Conservation (phyloP, 2,329 filamentous ascomycete species). For the Lasiodiplodia hormozganensis region DNA sequence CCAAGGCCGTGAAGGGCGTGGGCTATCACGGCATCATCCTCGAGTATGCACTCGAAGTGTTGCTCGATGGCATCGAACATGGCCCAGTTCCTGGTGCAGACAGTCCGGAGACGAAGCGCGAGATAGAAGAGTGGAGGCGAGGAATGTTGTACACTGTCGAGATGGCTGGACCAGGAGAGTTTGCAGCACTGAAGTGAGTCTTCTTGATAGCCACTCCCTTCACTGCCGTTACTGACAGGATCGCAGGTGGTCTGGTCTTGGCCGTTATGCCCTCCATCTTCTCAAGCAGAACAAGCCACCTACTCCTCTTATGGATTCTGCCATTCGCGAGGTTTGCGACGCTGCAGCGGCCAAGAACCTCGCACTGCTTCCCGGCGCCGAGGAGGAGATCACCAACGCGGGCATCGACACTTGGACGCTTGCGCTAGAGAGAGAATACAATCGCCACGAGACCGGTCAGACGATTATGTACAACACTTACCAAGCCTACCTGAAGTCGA, state of each 20-base stretch:
- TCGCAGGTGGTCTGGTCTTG: conserved; percentile 78
- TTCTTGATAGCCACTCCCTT: too few relatives aligned
- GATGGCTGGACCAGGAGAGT: conserved; percentile 54
- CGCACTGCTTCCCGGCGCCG: conserved; percentile 82
- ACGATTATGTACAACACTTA: conserved; percentile 78
- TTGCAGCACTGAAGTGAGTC: conserved; percentile 54
- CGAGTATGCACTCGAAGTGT: conserved; percentile 75
- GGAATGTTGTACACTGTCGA: conserved; percentile 75
- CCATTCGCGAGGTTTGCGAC: conserved; percentile 77
- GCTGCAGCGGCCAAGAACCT: conserved; percentile 73
- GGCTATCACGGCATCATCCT: conserved; percentile 88
- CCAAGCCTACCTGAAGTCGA: conserved; percentile 63
- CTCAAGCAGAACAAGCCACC: conserved; percentile 69
- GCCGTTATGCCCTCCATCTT: conserved; percentile 71
- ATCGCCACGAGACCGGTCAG: conserved; percentile 66
- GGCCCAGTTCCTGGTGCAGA: conserved; percentile 17
- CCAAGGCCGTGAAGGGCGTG: conserved; percentile 69
- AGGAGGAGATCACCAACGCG: conserved; percentile 78
- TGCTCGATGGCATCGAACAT: conserved; percentile 43
- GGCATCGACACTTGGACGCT: conserved; percentile 62
- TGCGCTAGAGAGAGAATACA: conserved; percentile 61
- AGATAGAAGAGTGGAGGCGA: conserved; percentile 73
- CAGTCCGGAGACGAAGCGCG: conserved; percentile 60
- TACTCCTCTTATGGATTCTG: conserved; percentile 67
- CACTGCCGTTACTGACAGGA: conserved; percentile 28